Conservation (phyloP, 345 rosid species). For the Syzygium jambos region DNA sequence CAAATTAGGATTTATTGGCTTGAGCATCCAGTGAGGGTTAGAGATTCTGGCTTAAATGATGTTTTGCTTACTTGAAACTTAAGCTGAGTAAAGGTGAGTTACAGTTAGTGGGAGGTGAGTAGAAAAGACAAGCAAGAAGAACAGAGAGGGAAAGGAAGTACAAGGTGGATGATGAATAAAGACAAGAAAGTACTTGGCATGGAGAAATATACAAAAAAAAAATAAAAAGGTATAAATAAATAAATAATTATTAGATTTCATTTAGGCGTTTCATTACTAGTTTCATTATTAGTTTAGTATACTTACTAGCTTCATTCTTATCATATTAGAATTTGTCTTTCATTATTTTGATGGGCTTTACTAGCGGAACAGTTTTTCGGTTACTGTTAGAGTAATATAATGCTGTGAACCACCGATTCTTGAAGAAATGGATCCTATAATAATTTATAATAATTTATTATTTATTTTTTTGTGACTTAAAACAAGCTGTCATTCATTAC, state of each 20-base stretch:
- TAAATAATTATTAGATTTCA: neutral
- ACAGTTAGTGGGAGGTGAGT: neutral
- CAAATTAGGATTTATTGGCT: neutral
- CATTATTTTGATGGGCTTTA: neutral
- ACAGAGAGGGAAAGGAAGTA: neutral
- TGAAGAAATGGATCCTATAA: no score
- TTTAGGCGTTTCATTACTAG: neutral
- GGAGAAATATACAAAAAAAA: neutral
- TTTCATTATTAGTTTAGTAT: neutral
- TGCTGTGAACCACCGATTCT: no score
- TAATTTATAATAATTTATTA: no score
- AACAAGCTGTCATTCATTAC: no score
- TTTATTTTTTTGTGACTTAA: no score
- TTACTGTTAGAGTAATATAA: no score
- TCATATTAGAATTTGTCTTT: neutral
- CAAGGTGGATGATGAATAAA: neutral
- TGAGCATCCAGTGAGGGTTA: neutral
- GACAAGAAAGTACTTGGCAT: neutral
- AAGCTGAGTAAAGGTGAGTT: neutral
- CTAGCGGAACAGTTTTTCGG: no score
- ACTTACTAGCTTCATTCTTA: neutral
- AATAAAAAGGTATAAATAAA: neutral
- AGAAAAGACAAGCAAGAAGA: neutral
- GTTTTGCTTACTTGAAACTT: neutral
- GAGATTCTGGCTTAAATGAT: neutral